Evolutionary conservation across 1,284 basidiomycete species (phyloP).

Genomic region (Agroathelia rolfsii): DNA sequence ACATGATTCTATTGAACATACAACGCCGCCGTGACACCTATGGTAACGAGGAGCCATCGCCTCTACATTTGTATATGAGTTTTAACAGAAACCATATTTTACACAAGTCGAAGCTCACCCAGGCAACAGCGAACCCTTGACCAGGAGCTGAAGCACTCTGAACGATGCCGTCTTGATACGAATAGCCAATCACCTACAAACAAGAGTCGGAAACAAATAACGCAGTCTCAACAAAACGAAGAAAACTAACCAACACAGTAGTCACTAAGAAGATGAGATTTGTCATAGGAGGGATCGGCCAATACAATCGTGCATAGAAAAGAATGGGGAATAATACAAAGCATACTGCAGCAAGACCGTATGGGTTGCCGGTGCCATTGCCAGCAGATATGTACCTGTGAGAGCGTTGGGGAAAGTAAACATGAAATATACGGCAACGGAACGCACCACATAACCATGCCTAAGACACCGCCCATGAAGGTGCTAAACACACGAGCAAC

Average conservation of each 20-base stretch:
- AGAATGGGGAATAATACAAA: slow-evolving; percentile 67
- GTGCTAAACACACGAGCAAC: slow-evolving; percentile 56
- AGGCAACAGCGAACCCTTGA: slow-evolving; percentile 51
- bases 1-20: slow-evolving; percentile 24
- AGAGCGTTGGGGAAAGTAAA: slow-evolving; percentile 1
- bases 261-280: slow-evolving; percentile 73
- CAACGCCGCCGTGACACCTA: slow-evolving; percentile 58
- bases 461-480: slow-evolving; percentile 60
- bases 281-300: slow-evolving; percentile 63
- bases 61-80: too few relatives aligned
- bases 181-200: slow-evolving; percentile 61
- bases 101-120: too few relatives aligned
- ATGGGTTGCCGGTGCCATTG: slow-evolving; percentile 56
- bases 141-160: slow-evolving; percentile 36
- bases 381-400: slow-evolving; percentile 68
- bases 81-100: too few relatives aligned
- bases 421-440: slow-evolving; percentile 7
- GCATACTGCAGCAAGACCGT: slow-evolving; percentile 62
- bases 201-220: slow-evolving; percentile 2
- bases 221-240: neutral
- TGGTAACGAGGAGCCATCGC: slow-evolving; percentile 52
- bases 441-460: slow-evolving; percentile 59
- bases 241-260: slow-evolving; percentile 42
- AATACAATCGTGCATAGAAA: slow-evolving; percentile 62
- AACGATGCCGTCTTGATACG: slow-evolving; percentile 52